These are phyloP conservation scores for Komagataea norvegica DNA, from an alignment of 1,139 yeast genomes.

Conservation along the genomic window DNA sequence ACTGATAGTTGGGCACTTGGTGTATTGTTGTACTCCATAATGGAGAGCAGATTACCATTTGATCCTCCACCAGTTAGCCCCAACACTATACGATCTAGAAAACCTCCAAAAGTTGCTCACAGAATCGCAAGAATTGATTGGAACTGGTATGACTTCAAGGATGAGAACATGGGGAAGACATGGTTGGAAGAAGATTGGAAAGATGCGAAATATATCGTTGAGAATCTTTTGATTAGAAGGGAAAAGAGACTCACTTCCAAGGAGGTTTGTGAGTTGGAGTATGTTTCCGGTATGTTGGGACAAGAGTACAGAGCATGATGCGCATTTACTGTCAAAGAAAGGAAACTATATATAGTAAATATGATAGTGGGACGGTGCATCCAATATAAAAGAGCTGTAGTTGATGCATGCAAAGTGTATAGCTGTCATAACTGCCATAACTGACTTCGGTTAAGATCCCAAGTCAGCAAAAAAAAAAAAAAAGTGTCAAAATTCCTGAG, in stretches of 20 bases:
- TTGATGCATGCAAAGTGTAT: too few species aligned
- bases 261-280: conserved; percentile 34
- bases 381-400: too few species aligned
- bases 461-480: too few species aligned
- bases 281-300: conserved; percentile 27
- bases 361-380: too few species aligned
- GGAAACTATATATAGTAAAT: too few species aligned
- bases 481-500: conserved; percentile 1
- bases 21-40: conserved; percentile 73
- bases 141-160: conserved; percentile 61
- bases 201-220: conserved; percentile 50
- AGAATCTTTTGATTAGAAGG: conserved; percentile 47
- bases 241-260: conserved; percentile 43
- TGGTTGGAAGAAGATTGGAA: conserved; percentile 33
- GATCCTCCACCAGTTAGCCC: conserved; percentile 52
- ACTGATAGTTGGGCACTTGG: conserved; percentile 96
- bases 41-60: conserved; percentile 86
- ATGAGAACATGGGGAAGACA: conserved; percentile 20
- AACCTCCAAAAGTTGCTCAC: conserved; percentile 64
- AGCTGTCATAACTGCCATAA: too few species aligned
- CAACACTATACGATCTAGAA: conserved; percentile 43
- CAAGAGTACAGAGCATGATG: background rate
- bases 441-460: too few species aligned
- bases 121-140: conserved; percentile 90
- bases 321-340: too few species aligned